Evolutionary conservation across 2,329 filamentous ascomycete species (phyloP).

Genomic region (Verticillium isaacii): DNA sequence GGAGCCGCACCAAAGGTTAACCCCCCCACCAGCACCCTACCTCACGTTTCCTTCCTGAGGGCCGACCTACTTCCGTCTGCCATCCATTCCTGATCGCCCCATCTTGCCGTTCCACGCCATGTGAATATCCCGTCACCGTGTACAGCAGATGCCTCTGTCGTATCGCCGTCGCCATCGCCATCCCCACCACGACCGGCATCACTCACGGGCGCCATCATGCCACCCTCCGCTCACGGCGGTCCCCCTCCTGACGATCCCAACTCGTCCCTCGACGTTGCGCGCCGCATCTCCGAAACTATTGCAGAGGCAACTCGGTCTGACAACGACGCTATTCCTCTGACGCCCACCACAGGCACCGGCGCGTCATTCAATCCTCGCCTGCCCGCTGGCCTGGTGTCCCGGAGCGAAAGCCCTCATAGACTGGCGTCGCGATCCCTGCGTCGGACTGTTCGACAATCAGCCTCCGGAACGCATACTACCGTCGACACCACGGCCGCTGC

Average conservation of each 20-base stretch:
- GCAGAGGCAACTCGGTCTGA: background rate
- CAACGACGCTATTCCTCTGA: background rate
- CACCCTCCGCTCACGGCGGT: background rate
- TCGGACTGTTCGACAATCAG: background rate
- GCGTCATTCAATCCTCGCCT: background rate
- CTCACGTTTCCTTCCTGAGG: background rate
- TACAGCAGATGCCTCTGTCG: background rate
- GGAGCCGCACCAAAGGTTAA: background rate
- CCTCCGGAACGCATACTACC: background rate
- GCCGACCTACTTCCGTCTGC: background rate
- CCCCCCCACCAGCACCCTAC: background rate
- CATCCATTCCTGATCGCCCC: background rate
- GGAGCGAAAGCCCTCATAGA: background rate
- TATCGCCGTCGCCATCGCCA: background rate
- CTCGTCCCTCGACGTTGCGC: background rate
- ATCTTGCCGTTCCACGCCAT: background rate
- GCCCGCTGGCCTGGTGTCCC: background rate
- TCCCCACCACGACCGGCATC: background rate
- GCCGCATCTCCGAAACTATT: background rate
- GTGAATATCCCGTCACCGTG: background rate
- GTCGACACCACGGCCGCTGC: background rate
- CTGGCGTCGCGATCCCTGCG: background rate
- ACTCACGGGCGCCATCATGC: background rate
- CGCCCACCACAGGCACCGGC: background rate
- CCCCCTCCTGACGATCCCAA: background rate